Base-by-base conservation (phyloP, 345 rosid species). In the Camelina sativa region DNA sequence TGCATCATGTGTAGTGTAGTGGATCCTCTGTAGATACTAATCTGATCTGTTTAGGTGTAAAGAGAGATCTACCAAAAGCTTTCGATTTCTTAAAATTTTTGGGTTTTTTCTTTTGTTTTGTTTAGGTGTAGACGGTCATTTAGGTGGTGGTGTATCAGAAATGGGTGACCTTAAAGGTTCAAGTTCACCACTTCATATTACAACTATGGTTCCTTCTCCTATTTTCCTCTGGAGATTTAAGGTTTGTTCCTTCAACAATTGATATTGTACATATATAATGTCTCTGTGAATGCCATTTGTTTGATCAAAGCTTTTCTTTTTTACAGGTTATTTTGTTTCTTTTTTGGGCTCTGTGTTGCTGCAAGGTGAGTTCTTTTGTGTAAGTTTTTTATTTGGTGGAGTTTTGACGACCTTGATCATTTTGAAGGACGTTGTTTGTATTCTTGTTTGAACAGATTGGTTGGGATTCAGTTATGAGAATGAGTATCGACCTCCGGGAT, bases 381-480 rank as follows among this genome's bases (percentile, higher is more conserved):
- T 46, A 6, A 12, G 41, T 19, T 6, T 19, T 17, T 43, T 72
- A 54, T 4, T 0, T 54, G 53, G 62, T 68, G 57, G 37, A 2
- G 13, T 34, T 68, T 60, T 59, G 20, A 17, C 0, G 46, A 11
- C 8, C 4, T 52, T 52, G 58, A 55, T 51, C 5, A 6, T 52
- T 60, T 47, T 47, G 28, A 25, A 25, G 3, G 30, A 62, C 6
- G 4, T 13, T 73, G 19, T 2, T 38, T 4, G 40, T 25, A 34
- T 57, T 28, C 35, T 50, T 30, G 25, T 68, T 41, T 52, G 12
- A 59, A 35, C 74, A 95, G 99, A 82, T 88, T 82, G 97, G 98
- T 81, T 95, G 96, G 99, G 90, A 87, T 82, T 95, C 99, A 17
- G 98, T 92, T 60, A 90, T 95, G 98, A 86, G 98, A 81, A 95